Conservation (phyloP, 164 flowering plant genomes). For the Umbilicus rupestris region DNA sequence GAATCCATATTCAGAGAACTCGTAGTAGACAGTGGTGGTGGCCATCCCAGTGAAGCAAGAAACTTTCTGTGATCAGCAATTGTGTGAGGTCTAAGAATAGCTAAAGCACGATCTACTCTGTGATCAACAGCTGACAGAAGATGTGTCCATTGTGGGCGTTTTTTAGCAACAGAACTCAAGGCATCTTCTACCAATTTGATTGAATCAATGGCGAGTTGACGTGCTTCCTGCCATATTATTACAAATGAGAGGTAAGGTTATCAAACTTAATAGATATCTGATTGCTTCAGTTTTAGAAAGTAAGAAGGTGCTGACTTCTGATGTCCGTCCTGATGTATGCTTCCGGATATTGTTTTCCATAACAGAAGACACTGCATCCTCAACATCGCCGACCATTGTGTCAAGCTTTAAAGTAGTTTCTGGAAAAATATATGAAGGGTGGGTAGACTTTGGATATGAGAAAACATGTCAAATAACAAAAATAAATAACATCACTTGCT, state of each 20-base stretch:
- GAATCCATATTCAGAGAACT: constrained; percentile 28
- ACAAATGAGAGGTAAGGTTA: background rate
- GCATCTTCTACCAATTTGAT: constrained; percentile 57
- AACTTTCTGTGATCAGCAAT: constrained; percentile 82
- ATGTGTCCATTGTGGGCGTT: constrained; percentile 63
- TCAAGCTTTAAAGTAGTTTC: constrained; percentile 86
- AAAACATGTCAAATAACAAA: background rate
- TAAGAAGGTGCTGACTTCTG: constrained; percentile 41
- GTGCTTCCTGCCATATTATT: constrained; percentile 39
- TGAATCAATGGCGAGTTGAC: constrained; percentile 48
- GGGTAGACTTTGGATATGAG: background rate
- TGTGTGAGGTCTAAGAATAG: constrained; percentile 84
- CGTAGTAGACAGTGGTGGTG: constrained; percentile 66
- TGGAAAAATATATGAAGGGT: constrained; percentile 21
- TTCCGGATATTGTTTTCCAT: constrained; percentile 46
- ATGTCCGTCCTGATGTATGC: constrained; percentile 22
- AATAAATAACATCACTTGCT: background rate
- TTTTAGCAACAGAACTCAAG: constrained; percentile 43
- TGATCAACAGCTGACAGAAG: constrained; percentile 90
- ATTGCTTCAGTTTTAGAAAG: background rate
- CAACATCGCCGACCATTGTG: constrained; percentile 80
- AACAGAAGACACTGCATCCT: constrained; percentile 77
- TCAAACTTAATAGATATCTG: background rate
- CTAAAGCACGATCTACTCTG: constrained; percentile 85
- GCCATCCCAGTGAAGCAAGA: constrained; percentile 94